phyloP scores from a whole-genome alignment of 305 asterid species.

The Ajuga reptans region DNA sequence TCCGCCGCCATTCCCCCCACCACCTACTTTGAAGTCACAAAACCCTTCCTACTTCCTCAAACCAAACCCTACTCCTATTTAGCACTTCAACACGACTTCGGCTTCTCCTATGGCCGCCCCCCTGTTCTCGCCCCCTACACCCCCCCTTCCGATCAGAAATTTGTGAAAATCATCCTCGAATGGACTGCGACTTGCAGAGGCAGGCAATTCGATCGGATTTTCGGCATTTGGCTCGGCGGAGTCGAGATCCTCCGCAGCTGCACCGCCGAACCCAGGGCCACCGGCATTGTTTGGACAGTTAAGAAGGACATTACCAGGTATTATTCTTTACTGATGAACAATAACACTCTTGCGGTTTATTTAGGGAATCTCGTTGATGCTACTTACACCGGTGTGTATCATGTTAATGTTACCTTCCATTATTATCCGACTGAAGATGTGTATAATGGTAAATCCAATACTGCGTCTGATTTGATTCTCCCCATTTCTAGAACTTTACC shows the following conservation, averaged over 20 bases:
- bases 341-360: conserved; percentile 62
- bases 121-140: conserved; percentile 58
- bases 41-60: conserved; percentile 56
- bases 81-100: conserved; percentile 65
- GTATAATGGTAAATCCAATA: neutral
- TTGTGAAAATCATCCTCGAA: conserved; percentile 51
- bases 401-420: conserved; percentile 53
- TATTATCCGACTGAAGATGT: conserved; percentile 58
- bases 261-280: conserved; percentile 69
- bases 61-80: conserved; percentile 51
- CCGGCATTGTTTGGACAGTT: conserved; percentile 73
- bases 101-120: conserved; percentile 51
- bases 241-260: conserved; percentile 86
- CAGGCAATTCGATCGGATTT: conserved; percentile 73
- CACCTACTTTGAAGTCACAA: conserved; percentile 70
- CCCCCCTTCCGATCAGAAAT: conserved; percentile 49
- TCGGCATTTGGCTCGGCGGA: conserved; percentile 89
- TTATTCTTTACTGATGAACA: conserved; percentile 42
- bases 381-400: conserved; percentile 77
- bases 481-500: no score
- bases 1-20: conserved; percentile 29
- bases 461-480: no score
- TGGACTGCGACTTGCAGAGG: conserved; percentile 77
- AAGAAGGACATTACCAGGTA: conserved; percentile 76
- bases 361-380: conserved; percentile 57